Evolutionary conservation across 192 early-diverging fungal species (phyloP).

Genomic region (Gryganskiella cystojenkinii): DNA sequence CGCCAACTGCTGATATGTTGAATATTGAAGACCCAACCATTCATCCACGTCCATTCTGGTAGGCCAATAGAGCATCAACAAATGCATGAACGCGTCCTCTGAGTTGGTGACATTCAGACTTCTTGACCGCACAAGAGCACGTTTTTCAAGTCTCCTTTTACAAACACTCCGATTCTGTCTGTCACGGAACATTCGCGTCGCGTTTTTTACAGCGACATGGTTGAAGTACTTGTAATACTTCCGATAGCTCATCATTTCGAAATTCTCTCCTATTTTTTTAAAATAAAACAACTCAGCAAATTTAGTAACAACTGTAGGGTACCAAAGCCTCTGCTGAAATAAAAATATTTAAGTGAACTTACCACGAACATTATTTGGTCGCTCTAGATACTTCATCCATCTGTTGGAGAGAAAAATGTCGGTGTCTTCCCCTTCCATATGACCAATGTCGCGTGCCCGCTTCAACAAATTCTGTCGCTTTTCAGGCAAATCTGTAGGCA

Average conservation of each 20-base stretch:
- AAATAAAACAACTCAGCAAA: background rate
- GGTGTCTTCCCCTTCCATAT: background rate
- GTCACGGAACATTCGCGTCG: background rate
- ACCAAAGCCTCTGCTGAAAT: too few relatives aligned
- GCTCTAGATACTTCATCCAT: conserved; percentile 19
- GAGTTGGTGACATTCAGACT: conserved; percentile 1
- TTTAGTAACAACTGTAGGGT: background rate
- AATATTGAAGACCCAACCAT: conserved; percentile 18
- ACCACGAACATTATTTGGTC: background rate
- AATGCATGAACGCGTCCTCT: conserved; percentile 25
- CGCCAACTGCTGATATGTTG: conserved; percentile 18
- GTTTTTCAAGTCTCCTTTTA: background rate
- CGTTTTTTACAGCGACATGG: conserved; percentile 10
- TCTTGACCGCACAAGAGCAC: conserved; percentile 13
- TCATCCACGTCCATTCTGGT: conserved; percentile 9
- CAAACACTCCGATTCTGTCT: background rate
- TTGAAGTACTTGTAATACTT: conserved; percentile 15
- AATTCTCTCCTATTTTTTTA: conserved; percentile 3
- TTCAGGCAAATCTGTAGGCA: conserved; percentile 11
- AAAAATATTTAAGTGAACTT: too few relatives aligned
- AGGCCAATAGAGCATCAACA: conserved; percentile 19
- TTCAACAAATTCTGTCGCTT: conserved; percentile 12
- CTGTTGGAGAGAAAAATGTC: conserved; percentile 15
- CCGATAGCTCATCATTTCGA: conserved; percentile 18
- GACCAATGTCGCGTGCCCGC: background rate